Conservation (phyloP, 2,329 filamentous ascomycete species). For the Sporothrix pallida region DNA sequence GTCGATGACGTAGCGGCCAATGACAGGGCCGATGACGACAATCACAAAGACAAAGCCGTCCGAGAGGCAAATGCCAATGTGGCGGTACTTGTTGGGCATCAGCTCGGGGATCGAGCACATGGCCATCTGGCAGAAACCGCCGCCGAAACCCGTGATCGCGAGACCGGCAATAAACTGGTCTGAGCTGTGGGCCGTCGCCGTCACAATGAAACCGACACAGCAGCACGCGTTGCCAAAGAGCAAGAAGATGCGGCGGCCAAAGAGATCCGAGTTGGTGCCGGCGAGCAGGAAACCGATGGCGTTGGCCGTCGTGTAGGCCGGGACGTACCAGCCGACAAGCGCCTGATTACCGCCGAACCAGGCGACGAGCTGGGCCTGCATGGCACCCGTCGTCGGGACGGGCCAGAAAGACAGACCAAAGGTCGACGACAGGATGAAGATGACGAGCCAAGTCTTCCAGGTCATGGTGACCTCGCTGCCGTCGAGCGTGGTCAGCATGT, state of each 20-base stretch:
- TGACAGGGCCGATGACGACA: slow-evolving; percentile 33
- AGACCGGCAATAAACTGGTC: slow-evolving; percentile 33
- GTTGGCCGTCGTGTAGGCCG: slow-evolving; percentile 27
- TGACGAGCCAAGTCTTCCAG: slow-evolving; percentile 19
- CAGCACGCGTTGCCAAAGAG: slow-evolving; percentile 28
- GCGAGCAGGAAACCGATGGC: slow-evolving; percentile 30
- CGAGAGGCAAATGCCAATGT: slow-evolving; percentile 33
- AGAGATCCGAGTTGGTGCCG: slow-evolving; percentile 34
- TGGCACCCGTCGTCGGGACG: slow-evolving; percentile 27
- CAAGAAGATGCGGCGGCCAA: slow-evolving; percentile 32
- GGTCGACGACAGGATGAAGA: slow-evolving; percentile 29
- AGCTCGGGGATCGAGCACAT: slow-evolving; percentile 33
- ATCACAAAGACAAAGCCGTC: slow-evolving; percentile 34
- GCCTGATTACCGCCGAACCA: slow-evolving; percentile 28
- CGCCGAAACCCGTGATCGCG: slow-evolving; percentile 29
- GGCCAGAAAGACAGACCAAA: slow-evolving; percentile 31
- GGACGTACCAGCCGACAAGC: slow-evolving; percentile 26
- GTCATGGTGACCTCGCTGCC: slow-evolving; percentile 28
- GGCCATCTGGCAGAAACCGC: slow-evolving; percentile 30
- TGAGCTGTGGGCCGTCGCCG: slow-evolving; percentile 28
- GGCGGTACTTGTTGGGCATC: slow-evolving; percentile 33
- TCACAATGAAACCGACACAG: slow-evolving; percentile 30
- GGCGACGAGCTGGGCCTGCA: slow-evolving; percentile 15
- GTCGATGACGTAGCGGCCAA: slow-evolving; percentile 28
- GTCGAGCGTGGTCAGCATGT: slow-evolving; percentile 21